A percentile compares a stretch with the other conserved stretches of the same genome.
Evolutionary conservation across 495 filamentous ascomycete genomes (phyloP).

Genomic region (Podospora australis): DNA sequence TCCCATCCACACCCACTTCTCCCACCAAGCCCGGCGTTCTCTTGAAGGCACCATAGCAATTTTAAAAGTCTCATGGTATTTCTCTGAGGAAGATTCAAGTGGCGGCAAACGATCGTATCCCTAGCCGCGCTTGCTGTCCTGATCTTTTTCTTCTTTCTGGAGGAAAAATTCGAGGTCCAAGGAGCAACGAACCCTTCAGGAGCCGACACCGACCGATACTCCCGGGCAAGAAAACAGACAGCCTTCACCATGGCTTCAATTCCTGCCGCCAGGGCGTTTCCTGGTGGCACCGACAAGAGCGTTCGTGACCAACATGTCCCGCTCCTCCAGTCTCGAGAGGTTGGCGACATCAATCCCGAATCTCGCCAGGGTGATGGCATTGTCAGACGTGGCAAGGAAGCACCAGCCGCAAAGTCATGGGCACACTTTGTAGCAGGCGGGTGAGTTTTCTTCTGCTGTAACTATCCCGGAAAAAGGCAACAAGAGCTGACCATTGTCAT

Average conservation of each 20-base stretch:
- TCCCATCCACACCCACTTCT: neutral
- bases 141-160: too few relatives aligned
- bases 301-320: constrained; percentile 18
- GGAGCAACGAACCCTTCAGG: neutral
- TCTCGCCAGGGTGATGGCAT: constrained; percentile 30
- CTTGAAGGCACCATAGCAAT: too few relatives aligned
- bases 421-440: constrained; percentile 84
- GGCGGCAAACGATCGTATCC: too few relatives aligned
- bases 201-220: constrained; percentile 1
- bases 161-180: neutral
- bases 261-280: constrained; percentile 15
- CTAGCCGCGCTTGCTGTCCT: too few relatives aligned
- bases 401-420: constrained; percentile 69
- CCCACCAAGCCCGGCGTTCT: too few relatives aligned
- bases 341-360: constrained; percentile 49
- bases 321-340: constrained; percentile 55
- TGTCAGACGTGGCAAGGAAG: constrained; percentile 23
- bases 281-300: constrained; percentile 15
- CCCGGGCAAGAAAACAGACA: neutral
- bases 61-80: too few relatives aligned
- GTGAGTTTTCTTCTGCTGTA: constrained; percentile 40
- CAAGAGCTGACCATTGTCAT: constrained; percentile 11
- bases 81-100: too few relatives aligned
- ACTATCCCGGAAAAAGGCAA: constrained; percentile 6
- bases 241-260: constrained; percentile 15